Evolutionary conservation across 495 filamentous ascomycete genomes (phyloP), one percentile per base, ranked within the genome.

Genomic region (Neurospora sp.): DNA sequence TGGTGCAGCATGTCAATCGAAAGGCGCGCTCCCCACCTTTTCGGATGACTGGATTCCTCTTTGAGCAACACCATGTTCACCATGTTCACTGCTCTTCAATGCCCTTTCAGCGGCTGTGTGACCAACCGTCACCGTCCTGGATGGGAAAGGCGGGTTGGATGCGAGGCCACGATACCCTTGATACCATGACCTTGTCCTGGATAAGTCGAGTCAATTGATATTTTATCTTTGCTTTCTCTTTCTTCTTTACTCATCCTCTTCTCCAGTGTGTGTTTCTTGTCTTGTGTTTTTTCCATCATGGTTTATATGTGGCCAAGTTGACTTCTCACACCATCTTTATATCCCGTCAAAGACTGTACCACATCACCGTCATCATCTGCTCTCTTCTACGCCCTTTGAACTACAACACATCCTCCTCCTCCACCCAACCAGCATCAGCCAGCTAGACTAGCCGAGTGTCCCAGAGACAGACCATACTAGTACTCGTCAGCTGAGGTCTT

Each of bases 1-100:
- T 61, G 22, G 53, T 61, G 53, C 53, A 61, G 53, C 77, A 80
- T 80, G 79, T 80, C 79, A 80, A 80, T 74, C 53, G 77, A 79
- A 80, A 79, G 79, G 79, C 79, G 79, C 76, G 44, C 44, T 41
- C 75, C 70, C 68, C 75, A 74, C 40, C 48, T 76, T 73, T 69
- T 70, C 68, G 45, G 53, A 61, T 61, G 53, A 61, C 53, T 61
- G 53, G 27, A 61, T 35, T 61, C 14, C 53, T 16, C 48, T 61
- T 61, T 61, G 53, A 35, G 53, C 53, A 61, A 61, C 53, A 61
- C 12, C 53, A 61, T 44, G 12, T 17, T 44, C 41, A 6, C 41
- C 53, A 61, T n/a, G 40, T 17, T 17, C 40, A 3, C 40, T 7
- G 17, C 42, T 3, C 42, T 8, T 45, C 42, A n/a, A 45, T n/a